Percentiles rank a stretch among this genome's conserved stretches.
Evolutionary conservation across 1,284 basidiomycete genomes (phyloP).

Genomic region (Volvariella volvacea): DNA sequence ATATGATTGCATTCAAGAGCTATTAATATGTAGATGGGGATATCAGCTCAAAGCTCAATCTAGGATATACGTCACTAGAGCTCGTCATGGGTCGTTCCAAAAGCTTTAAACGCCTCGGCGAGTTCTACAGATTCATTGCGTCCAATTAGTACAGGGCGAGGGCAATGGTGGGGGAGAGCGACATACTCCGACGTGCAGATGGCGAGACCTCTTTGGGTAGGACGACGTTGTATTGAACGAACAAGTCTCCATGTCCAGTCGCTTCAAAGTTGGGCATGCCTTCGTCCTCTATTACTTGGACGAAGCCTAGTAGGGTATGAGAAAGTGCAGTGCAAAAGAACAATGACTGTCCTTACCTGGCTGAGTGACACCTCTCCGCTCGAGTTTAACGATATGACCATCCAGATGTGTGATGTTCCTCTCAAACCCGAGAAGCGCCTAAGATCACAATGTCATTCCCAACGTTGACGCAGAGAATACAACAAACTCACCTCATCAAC

Average conservation of each 20-base stretch:
- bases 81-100: constrained; percentile 42
- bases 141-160: not conserved
- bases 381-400: constrained; percentile 72
- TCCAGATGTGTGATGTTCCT: constrained; percentile 87
- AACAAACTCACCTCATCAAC: constrained; percentile 77
- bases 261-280: constrained; percentile 79
- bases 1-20: not conserved
- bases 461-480: not conserved
- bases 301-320: constrained; percentile 50
- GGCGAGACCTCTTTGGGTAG: constrained; percentile 67
- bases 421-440: constrained; percentile 80
- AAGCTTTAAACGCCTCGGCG: constrained; percentile 45
- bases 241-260: constrained; percentile 73
- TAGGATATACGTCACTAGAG: constrained; percentile 30
- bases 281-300: constrained; percentile 80
- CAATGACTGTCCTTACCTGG: constrained; percentile 48
- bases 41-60: too few relatives aligned
- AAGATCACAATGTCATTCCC: constrained; percentile 7
- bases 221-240: constrained; percentile 87
- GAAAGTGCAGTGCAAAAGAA: constrained; percentile 3
- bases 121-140: constrained; percentile 32
- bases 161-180: not conserved
- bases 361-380: constrained; percentile 78
- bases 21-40: not conserved
- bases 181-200: constrained; percentile 65